These are phyloP conservation scores for Pouteria glomerata DNA, from an alignment of 148 eudicot genomes.

Conservation along the genomic window DNA sequence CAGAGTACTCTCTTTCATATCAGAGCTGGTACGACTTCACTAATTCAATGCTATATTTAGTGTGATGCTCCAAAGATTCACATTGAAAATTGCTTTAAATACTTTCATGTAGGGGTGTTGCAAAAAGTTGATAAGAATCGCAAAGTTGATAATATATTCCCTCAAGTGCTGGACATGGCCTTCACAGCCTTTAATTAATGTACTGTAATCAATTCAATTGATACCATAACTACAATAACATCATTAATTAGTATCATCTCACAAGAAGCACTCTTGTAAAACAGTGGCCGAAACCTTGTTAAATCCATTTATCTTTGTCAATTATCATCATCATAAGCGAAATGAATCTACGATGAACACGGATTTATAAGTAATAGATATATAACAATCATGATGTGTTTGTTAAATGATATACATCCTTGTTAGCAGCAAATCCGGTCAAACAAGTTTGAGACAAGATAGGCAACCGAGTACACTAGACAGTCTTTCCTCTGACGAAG, in stretches of 20 bases:
- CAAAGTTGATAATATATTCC: background rate
- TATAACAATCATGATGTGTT: too few species aligned
- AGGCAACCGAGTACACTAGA: too few species aligned
- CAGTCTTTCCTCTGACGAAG: too few species aligned
- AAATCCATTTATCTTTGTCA: background rate
- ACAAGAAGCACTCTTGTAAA: background rate
- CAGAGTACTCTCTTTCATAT: too few species aligned
- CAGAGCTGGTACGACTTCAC: too few species aligned
- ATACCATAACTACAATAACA: background rate
- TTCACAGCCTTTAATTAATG: background rate
- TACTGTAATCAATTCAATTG: background rate
- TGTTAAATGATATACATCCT: too few species aligned
- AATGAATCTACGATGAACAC: background rate
- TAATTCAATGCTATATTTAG: background rate
- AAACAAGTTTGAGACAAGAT: background rate
- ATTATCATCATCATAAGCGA: background rate
- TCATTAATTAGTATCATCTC: background rate
- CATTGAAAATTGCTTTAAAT: background rate
- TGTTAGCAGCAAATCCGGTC: background rate
- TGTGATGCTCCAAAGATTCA: background rate
- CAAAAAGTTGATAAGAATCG: background rate
- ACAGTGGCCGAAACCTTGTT: background rate
- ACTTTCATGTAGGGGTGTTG: background rate
- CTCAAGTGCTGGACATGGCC: background rate
- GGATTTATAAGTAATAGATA: too few species aligned